Conservation (phyloP, 2,329 filamentous ascomycete genomes). For the Ophiostoma australiae region DNA sequence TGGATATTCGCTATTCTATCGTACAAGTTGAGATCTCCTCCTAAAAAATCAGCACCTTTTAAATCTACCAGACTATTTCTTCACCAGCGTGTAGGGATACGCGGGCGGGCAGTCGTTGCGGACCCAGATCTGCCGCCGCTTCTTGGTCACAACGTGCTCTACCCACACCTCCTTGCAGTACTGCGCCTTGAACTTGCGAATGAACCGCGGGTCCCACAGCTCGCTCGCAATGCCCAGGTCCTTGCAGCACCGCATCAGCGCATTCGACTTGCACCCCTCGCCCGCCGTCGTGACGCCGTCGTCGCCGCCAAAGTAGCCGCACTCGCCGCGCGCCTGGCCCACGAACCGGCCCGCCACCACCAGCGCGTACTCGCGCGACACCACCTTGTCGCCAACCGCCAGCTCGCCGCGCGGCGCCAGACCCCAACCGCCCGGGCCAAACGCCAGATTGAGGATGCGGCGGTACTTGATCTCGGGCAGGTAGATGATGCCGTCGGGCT, state of each 20-base stretch:
- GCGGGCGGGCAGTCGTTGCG: slow-evolving; percentile 73
- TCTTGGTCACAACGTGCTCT: slow-evolving; percentile 81
- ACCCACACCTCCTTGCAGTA: slow-evolving; percentile 79
- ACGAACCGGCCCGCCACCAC: slow-evolving; percentile 87
- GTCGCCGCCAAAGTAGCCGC: slow-evolving; percentile 80
- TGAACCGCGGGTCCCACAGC: slow-evolving; percentile 92
- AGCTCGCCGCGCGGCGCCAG: slow-evolving; percentile 82
- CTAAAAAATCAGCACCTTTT: background rate
- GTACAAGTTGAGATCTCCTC: background rate
- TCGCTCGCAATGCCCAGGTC: slow-evolving; percentile 92
- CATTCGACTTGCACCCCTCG: slow-evolving; percentile 96
- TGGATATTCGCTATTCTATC: background rate
- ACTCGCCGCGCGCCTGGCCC: slow-evolving; percentile 87
- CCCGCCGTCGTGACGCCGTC: slow-evolving; percentile 90
- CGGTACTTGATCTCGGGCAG: slow-evolving; percentile 98
- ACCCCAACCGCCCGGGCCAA: slow-evolving; percentile 94
- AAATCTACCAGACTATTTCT: background rate
- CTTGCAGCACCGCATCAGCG: slow-evolving; percentile 97
- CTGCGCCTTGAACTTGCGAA: slow-evolving; percentile 72
- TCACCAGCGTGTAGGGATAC: slow-evolving; percentile 48
- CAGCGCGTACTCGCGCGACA: slow-evolving; percentile 89
- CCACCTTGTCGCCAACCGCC: slow-evolving; percentile 72
- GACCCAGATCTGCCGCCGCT: slow-evolving; percentile 80
- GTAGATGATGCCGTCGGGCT: slow-evolving; percentile 94
- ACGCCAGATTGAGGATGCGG: slow-evolving; percentile 80